Conservation (phyloP, 805 yeast genomes). For the Metschnikowia reukaufii region DNA sequence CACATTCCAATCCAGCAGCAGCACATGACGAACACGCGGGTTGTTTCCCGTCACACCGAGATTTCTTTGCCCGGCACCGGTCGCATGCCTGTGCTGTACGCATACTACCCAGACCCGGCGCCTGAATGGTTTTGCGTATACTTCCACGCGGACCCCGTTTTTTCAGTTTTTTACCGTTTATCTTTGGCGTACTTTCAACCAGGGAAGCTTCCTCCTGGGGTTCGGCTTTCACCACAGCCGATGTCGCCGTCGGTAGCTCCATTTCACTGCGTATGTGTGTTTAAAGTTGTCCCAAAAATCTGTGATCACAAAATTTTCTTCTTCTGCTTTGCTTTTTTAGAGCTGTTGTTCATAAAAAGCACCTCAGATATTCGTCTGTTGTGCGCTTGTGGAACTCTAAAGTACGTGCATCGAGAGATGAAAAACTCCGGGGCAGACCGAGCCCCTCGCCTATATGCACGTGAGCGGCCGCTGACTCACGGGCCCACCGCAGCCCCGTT, state of each 20-base stretch:
- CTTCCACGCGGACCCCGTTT: not conserved
- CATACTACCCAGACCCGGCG: constrained; percentile 65
- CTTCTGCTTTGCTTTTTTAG: no score
- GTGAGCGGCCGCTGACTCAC: constrained; percentile 4
- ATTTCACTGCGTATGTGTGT: not conserved
- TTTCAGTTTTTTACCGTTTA: not conserved
- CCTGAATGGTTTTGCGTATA: constrained; percentile 47
- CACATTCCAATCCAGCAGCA: constrained; percentile 82
- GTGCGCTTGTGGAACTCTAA: not conserved
- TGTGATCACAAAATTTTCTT: no score
- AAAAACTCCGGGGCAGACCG: constrained; percentile 5
- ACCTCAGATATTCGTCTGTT: no score
- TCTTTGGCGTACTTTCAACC: no score
- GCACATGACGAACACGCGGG: constrained; percentile 77
- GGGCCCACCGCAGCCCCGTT: no score
- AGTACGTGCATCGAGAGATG: not conserved
- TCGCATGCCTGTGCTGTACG: constrained; percentile 92
- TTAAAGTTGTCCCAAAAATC: no score
- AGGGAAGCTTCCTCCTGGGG: no score
- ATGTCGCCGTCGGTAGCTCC: not conserved
- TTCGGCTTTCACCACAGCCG: not conserved
- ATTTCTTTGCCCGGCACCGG: constrained; percentile 78
- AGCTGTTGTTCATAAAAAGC: no score
- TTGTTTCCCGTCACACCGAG: constrained; percentile 73
- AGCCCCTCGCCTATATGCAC: constrained; percentile 4